Conservation (phyloP, 768 basidiomycete genomes). For the Saitozyma sp. region DNA sequence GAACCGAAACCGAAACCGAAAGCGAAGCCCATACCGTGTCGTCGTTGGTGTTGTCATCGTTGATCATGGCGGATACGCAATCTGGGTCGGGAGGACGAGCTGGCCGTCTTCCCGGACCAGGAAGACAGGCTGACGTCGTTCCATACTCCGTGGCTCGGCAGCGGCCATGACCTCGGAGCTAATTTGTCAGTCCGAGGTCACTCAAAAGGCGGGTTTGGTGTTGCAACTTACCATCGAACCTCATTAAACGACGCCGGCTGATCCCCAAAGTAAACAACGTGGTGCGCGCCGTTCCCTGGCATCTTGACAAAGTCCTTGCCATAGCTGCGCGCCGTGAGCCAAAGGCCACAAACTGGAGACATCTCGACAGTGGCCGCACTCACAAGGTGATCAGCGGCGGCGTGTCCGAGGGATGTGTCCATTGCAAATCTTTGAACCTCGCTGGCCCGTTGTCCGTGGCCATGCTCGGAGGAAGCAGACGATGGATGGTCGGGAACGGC, state of each 20-base stretch:
- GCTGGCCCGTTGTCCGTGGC: constrained; percentile 18
- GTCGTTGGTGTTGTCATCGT: too few species aligned
- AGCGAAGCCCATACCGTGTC: too few species aligned
- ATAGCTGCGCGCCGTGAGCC: neutral
- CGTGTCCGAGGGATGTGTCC: constrained; percentile 5
- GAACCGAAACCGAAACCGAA: too few species aligned
- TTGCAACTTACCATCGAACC: constrained; percentile 37
- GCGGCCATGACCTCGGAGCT: constrained; percentile 10
- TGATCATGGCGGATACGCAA: too few species aligned
- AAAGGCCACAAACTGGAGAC: neutral
- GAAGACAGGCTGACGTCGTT: constrained; percentile 23
- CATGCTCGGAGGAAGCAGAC: constrained; percentile 28
- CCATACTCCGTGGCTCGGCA: constrained; percentile 10
- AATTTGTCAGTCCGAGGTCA: neutral
- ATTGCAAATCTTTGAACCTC: constrained; percentile 11
- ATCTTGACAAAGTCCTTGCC: constrained; percentile 17
- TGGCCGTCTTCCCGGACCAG: constrained; percentile 44
- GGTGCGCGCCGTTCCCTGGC: constrained; percentile 31
- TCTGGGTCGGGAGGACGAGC: constrained; percentile 36
- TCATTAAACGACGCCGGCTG: constrained; percentile 38
- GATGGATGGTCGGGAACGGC: constrained; percentile 31
- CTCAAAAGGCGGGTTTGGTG: neutral
- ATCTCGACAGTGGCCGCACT: constrained; percentile 8
- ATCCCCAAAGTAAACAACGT: constrained; percentile 41
- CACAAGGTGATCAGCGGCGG: constrained; percentile 42